Base-by-base conservation (phyloP, 2,329 filamentous ascomycete species). In the Diaporthe caulivora region DNA sequence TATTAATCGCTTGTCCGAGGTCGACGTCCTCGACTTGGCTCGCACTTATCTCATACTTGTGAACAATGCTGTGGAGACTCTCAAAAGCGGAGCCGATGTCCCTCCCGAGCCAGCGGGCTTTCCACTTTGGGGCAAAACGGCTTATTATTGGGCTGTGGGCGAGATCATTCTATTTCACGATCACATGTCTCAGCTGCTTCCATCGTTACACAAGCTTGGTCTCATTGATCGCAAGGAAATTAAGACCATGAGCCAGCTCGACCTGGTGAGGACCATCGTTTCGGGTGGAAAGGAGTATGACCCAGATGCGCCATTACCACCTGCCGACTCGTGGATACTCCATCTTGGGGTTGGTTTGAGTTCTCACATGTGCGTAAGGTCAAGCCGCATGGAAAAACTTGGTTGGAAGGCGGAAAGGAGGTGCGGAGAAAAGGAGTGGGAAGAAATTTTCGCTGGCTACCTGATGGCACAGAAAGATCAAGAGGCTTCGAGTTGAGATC, bases 21-120 rank as follows among this genome's bases (percentile, higher is more conserved):
- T 76, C 40, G 62, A 77, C 42, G 73, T 74, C 29, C 21, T 53
- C 4, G 76, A 77, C 55, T 54, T 77, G n/a, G 75, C 75, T 24
- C 47, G 58, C 4, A 71, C 74, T 51, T 75, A 74, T 40, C 29
- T 74, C 51, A 34, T 74, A 29, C 72, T 77, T n/a, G 60, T 77
- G 3, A 49, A 67, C 53, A 42, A 77, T 29, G 76, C 73, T 5
- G 29, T 72, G 42, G 57, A 62, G 15, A 24, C 57, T 11, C 57
- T 62, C 40, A 11, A 62, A 13, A 29, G 24, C 15, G 57, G 57
- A 21, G n/a, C 57, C 3, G 57, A 62, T 29, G 57, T 62, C 24
- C 57, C 57, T 21, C 10, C 26, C 55, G 68, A 53, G 29, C 58
- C 51, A 1, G 40, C 73, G 7, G 40, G 54, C 9, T 70, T 70